A percentile compares a stretch with the other conserved stretches of the same genome.
Evolutionary conservation across 148 eudicot genomes (phyloP).

Genomic region (Rhododendron molle): DNA sequence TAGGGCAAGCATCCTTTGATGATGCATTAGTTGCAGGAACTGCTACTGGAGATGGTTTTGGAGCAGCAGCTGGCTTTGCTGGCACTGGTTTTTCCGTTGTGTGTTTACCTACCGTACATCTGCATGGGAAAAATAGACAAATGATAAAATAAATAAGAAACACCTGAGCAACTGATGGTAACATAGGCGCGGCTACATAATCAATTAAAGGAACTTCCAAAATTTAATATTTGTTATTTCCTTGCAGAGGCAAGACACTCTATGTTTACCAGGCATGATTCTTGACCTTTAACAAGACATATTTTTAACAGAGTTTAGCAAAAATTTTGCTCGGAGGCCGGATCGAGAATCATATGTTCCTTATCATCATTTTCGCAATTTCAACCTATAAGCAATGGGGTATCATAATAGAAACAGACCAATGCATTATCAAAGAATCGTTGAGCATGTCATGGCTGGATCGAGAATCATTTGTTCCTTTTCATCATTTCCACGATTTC

Average conservation of each 20-base stretch:
- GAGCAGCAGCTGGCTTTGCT: constrained; percentile 37
- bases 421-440: neutral
- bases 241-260: neutral
- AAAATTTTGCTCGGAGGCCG: neutral
- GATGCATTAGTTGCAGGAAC: constrained; percentile 32
- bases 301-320: neutral
- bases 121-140: constrained; percentile 19
- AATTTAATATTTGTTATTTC: neutral
- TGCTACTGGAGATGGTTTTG: constrained; percentile 31
- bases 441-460: neutral
- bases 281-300: neutral
- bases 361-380: neutral
- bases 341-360: neutral
- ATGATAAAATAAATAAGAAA: constrained; percentile 3
- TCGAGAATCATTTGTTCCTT: neutral
- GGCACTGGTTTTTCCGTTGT: constrained; percentile 84
- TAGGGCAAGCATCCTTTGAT: constrained; percentile 60
- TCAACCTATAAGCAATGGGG: neutral
- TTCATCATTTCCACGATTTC: neutral
- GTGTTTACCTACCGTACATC: constrained; percentile 87
- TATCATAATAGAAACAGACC: neutral
- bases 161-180: neutral
- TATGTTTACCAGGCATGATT: neutral
- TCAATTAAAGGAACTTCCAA: neutral
- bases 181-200: neutral